Evolutionary conservation across 345 rosid species (phyloP).

Genomic region (Linum lewisii): DNA sequence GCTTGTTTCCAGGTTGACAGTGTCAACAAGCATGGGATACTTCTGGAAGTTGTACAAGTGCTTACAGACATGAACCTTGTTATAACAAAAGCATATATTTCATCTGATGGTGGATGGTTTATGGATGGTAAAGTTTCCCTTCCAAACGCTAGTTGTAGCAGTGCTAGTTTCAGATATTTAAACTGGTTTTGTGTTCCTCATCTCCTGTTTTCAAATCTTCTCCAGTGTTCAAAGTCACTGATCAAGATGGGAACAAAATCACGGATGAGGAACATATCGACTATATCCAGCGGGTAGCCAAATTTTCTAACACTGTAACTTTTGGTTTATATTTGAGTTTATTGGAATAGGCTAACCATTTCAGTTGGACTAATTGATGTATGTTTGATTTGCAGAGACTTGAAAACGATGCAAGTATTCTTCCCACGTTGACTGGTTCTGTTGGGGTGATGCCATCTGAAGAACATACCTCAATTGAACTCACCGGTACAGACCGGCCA

Average conservation of each 20-base stretch:
- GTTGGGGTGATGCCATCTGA: constrained; percentile 80
- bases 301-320: not conserved
- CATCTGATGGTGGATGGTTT: constrained; percentile 93
- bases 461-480: constrained; percentile 72
- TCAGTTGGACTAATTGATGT: not conserved
- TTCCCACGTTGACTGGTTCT: constrained; percentile 46
- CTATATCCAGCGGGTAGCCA: constrained; percentile 50
- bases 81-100: constrained; percentile 77
- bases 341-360: not conserved
- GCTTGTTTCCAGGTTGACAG: constrained; percentile 52
- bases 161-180: constrained; percentile 2
- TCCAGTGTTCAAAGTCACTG: constrained; percentile 41
- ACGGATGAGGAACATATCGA: constrained; percentile 2
- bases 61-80: constrained; percentile 76
- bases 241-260: constrained; percentile 9
- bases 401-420: constrained; percentile 55
- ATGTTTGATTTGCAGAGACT: constrained; percentile 43
- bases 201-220: constrained; percentile 12
- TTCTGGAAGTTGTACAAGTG: constrained; percentile 82
- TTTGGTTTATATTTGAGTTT: not conserved
- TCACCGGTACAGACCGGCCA: constrained; percentile 76
- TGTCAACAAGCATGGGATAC: constrained; percentile 74
- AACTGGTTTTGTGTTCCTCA: constrained; percentile 7
- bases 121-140: constrained; percentile 57
- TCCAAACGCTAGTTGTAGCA: not conserved